phyloP scores from a whole-genome alignment of 768 basidiomycete genomes.

The Boletus pseudopeckii region DNA sequence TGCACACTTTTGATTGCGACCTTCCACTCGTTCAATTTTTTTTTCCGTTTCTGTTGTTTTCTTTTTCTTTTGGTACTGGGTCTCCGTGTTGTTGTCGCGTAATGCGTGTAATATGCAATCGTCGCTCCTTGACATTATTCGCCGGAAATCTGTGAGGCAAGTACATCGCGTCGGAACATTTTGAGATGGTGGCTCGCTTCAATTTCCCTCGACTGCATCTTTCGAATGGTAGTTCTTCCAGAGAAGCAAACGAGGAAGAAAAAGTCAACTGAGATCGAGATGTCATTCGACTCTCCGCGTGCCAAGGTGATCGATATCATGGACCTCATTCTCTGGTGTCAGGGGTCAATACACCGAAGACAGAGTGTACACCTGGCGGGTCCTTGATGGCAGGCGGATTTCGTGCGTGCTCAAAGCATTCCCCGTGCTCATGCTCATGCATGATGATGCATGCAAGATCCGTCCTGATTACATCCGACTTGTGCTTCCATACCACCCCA shows the following conservation, averaged over 20 bases:
- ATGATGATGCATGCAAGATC: neutral
- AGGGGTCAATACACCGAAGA: neutral
- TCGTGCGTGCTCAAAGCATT: neutral
- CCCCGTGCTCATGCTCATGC: neutral
- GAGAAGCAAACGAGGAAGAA: too few species aligned
- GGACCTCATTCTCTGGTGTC: neutral
- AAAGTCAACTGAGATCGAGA: neutral
- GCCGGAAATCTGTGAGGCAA: neutral
- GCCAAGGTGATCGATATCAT: neutral
- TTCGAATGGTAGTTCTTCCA: neutral
- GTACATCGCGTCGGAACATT: neutral
- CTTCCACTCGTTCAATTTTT: neutral
- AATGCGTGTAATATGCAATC: neutral
- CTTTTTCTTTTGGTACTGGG: neutral
- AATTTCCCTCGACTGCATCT: too few species aligned
- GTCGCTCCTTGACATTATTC: neutral
- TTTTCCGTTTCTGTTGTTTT: neutral
- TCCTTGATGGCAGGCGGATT: neutral
- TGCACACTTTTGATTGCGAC: neutral
- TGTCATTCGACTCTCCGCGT: neutral
- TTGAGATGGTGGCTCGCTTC: neutral
- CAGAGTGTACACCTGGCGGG: neutral
- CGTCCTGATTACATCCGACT: neutral
- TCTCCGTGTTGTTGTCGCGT: neutral
- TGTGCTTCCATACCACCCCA: neutral